These are phyloP conservation scores for Plasmopara viticola DNA, from an alignment of 352 stramenopile genomes.

Conservation along the genomic window DNA sequence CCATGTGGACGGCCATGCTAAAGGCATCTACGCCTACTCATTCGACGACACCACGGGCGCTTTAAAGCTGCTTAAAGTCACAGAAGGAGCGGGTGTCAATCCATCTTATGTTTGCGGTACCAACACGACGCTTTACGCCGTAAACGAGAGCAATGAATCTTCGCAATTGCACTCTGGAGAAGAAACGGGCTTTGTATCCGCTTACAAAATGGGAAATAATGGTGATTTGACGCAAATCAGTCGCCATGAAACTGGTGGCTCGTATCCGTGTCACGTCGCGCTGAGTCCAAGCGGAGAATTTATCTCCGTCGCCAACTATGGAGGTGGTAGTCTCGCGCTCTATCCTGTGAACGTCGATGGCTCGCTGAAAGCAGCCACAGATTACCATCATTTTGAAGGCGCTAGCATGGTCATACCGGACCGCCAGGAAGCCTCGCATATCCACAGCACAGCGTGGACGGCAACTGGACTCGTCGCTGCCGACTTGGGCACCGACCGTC, in stretches of 20 bases:
- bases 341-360: conserved; percentile 55
- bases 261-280: conserved; percentile 59
- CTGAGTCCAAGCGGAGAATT: conserved; percentile 43
- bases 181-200: conserved; percentile 51
- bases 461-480: conserved; percentile 37
- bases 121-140: conserved; percentile 40
- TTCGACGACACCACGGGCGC: conserved; percentile 46
- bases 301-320: conserved; percentile 69
- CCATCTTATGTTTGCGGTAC: conserved; percentile 55
- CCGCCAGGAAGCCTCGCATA: conserved; percentile 66
- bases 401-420: conserved; percentile 41
- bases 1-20: conserved; percentile 72
- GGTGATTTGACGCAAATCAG: conserved; percentile 41
- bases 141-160: conserved; percentile 65
- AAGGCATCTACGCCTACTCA: conserved; percentile 61
- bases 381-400: conserved; percentile 42
- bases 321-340: conserved; percentile 42
- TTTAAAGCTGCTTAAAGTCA: conserved; percentile 40
- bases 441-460: conserved; percentile 74
- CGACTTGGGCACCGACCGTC: conserved; percentile 63
- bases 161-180: conserved; percentile 19
- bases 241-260: conserved; percentile 44
- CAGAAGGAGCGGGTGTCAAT: conserved; percentile 53
- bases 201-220: conserved; percentile 39
- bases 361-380: conserved; percentile 32